Base-by-base conservation (phyloP, 106 monocot genomes). In the Dactylorhiza incarnata region DNA sequence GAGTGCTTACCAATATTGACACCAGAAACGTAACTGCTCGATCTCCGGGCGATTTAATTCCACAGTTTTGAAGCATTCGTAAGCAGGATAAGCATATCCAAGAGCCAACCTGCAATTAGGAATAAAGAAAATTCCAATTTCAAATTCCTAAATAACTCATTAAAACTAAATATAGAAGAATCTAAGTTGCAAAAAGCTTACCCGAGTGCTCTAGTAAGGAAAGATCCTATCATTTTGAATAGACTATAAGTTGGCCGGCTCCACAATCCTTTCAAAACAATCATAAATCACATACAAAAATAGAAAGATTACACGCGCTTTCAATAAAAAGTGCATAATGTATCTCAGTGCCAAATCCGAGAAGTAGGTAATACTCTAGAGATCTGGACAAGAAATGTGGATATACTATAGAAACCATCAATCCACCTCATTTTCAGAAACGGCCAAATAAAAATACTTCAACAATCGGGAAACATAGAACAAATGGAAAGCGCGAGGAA, bases 61-160 rank as follows among this genome's bases (percentile, higher is more conserved):
- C 79, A 90, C 87, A n/a, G 70, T 79, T 65, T 90, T 90, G 74
- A 73, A 90, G 87, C 90, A 90, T 73, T 90, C 87, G 73, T 87
- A 90, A 24, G 87, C 90, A 9, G 90, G 90, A 79, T 87, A 90
- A 52, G 86, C 90, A 78, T 90, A 90, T 1, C 90, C 90, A 62
- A 90, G 87, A 75, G 82, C 85, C 84, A 90, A 78, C 54, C 90
- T 90, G 78, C 44, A 58, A 45, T 24, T 54, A 16, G 13, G 48
- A 46, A 66, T 37, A 6, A 24, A 17, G 5, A 24, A 37, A 26
- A 65, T 65, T 65, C 26, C 26, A 9, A 6, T 65, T 65, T 65
- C 29, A 65, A 24, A 37, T 65, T 65, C 4, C 9, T 13, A 7
- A 65, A 63, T 63, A 20, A 17, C 25, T 10, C 47, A 17, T 12